Percentiles rank a stretch among this genome's conserved stretches.
Evolutionary conservation across 257 asterid species (phyloP).

Genomic region (Solanum ahanhuiri): DNA sequence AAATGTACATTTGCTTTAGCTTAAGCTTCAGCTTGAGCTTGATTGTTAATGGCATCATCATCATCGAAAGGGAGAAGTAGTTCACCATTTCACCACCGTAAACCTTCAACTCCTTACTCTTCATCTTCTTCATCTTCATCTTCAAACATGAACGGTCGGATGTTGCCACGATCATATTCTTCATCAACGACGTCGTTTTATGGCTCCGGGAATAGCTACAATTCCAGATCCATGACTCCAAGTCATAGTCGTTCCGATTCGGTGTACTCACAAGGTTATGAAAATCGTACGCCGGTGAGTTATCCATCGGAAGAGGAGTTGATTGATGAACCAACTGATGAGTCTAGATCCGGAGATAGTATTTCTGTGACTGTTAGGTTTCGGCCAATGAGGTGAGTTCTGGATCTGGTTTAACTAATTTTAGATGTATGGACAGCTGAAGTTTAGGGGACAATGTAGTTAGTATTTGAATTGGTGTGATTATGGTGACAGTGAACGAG

Average conservation of each 20-base stretch:
- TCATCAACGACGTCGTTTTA: conserved; percentile 56
- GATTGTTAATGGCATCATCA: conserved; percentile 87
- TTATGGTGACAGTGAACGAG: conserved; percentile 63
- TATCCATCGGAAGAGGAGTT: conserved; percentile 63
- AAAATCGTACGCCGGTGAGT: conserved; percentile 44
- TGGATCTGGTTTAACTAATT: conserved; percentile 21
- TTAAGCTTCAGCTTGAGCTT: conserved; percentile 45
- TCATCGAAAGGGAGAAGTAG: conserved; percentile 86
- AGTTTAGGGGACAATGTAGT: neutral
- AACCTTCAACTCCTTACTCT: conserved; percentile 79
- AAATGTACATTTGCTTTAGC: conserved; percentile 2
- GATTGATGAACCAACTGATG: conserved; percentile 46
- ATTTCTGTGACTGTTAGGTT: conserved; percentile 92
- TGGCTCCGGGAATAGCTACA: conserved; percentile 72
- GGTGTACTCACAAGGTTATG: conserved; percentile 22
- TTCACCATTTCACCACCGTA: conserved; percentile 57
- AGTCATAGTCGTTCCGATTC: conserved; percentile 33
- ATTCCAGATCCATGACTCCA: conserved; percentile 78
- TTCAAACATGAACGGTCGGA: conserved; percentile 62
- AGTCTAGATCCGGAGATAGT: conserved; percentile 81
- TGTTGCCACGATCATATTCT: conserved; percentile 56
- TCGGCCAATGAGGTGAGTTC: conserved; percentile 80
- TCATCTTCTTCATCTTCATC: conserved; percentile 86
- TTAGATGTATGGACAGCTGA: neutral
- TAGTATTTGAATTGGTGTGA: neutral